Evolutionary conservation across 2,329 filamentous ascomycete species (phyloP).

Genomic region (Chrysoporthe austroafricana): DNA sequence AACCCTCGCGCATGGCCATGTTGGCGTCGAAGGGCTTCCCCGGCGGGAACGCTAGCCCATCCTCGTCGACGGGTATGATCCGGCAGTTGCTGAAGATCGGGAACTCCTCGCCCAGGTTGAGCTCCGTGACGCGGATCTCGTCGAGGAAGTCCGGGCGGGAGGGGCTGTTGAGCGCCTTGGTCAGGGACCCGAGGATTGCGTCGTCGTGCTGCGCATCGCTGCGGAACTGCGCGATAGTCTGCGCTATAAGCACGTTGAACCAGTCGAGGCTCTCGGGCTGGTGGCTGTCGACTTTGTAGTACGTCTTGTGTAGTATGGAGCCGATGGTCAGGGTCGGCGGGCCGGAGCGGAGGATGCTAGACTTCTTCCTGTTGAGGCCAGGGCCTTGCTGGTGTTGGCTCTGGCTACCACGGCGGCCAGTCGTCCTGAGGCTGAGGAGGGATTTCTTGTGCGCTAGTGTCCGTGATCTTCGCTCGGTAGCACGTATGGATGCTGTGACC

Average conservation of each 20-base stretch:
- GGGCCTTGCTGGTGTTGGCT: constrained; percentile 39
- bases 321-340: constrained; percentile 83
- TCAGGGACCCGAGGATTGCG: constrained; percentile 83
- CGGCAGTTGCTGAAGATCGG: constrained; percentile 98
- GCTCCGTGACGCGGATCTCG: constrained; percentile 90
- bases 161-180: constrained; percentile 82
- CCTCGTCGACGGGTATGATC: constrained; percentile 87
- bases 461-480: constrained; percentile 72
- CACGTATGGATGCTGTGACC: constrained; percentile 74
- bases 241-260: constrained; percentile 97
- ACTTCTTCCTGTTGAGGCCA: constrained; percentile 65
- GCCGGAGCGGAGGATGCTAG: constrained; percentile 69
- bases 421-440: constrained; percentile 63
- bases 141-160: constrained; percentile 89
- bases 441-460: constrained; percentile 78
- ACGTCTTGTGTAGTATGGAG: constrained; percentile 93
- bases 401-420: constrained; percentile 41
- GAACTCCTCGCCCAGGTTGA: constrained; percentile 94
- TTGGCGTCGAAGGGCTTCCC: constrained; percentile 56
- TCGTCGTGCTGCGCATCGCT: constrained; percentile 91
- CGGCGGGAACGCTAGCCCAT: constrained; percentile 63
- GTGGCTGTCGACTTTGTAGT: constrained; percentile 94
- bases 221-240: constrained; percentile 94
- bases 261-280: constrained; percentile 96
- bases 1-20: constrained; percentile 63